Conservation (phyloP, 2,329 filamentous ascomycete species). For the Dactylonectria estremocensis region DNA sequence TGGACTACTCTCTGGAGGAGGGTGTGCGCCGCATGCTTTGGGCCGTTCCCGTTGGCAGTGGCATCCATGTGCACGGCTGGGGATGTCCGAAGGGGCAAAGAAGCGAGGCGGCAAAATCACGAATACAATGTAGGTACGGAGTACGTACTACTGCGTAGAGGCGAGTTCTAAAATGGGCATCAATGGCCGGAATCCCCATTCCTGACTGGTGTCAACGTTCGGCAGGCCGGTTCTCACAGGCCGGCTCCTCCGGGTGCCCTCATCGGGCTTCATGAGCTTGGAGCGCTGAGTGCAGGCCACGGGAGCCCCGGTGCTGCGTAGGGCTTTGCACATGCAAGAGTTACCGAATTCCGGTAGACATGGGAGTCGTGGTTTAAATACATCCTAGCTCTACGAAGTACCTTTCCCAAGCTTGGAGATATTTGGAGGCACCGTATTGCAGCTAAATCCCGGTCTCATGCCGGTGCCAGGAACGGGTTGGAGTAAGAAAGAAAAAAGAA, state of each 20-base stretch:
- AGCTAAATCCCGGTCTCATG: constrained; percentile 35
- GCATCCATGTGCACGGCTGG: not conserved
- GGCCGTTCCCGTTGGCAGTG: too few relatives aligned
- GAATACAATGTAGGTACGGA: not conserved
- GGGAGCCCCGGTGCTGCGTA: constrained; percentile 14
- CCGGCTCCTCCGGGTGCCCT: constrained; percentile 34
- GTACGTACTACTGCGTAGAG: not conserved
- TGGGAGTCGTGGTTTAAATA: constrained; percentile 6
- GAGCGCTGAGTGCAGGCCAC: constrained; percentile 34
- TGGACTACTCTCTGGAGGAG: not conserved
- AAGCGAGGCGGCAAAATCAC: constrained; percentile 8
- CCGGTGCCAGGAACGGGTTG: constrained; percentile 13
- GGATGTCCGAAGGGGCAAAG: not conserved
- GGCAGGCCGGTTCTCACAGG: constrained; percentile 24
- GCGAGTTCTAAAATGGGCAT: constrained; percentile 21
- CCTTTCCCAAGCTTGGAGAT: constrained; percentile 29
- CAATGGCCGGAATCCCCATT: constrained; percentile 17
- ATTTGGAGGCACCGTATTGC: constrained; percentile 36
- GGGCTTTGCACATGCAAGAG: constrained; percentile 24
- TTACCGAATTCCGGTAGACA: constrained; percentile 25
- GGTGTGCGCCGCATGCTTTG: not conserved
- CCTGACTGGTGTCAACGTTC: constrained; percentile 4
- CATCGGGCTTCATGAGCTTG: constrained; percentile 26
- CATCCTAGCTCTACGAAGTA: not conserved
- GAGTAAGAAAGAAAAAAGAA: not conserved